A percentile compares a stretch with the other conserved stretches of the same genome.
Evolutionary conservation across 768 basidiomycete genomes (phyloP).

Genomic region (Russula dissimulans): DNA sequence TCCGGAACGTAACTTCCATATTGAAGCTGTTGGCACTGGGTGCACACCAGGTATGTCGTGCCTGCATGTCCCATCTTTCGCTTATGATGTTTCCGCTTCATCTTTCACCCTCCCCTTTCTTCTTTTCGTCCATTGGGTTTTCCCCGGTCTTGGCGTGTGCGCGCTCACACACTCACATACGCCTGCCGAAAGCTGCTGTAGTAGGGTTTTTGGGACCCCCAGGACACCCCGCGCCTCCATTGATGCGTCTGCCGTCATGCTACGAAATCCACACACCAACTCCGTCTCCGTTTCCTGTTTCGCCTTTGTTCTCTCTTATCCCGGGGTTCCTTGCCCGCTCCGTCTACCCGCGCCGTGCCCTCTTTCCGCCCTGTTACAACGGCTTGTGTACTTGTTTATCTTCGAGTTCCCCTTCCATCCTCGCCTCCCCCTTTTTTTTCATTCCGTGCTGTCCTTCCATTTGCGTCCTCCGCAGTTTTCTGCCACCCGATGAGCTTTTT

Average conservation of each 20-base stretch:
- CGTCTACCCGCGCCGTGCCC: not conserved
- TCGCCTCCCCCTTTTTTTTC: not conserved
- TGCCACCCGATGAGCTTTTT: not conserved
- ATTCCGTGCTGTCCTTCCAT: not conserved
- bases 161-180: not conserved
- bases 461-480: not conserved
- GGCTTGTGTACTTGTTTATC: not conserved
- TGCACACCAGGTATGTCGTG: slow-evolving; percentile 45
- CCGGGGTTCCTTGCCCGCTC: not conserved
- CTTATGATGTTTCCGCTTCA: slow-evolving; percentile 2
- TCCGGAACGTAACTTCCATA: slow-evolving; percentile 40
- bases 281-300: slow-evolving; percentile 5
- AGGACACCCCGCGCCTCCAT: not conserved
- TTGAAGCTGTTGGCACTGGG: slow-evolving; percentile 57
- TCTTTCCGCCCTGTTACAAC: not conserved
- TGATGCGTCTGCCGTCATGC: slow-evolving; percentile 6
- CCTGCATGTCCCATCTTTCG: slow-evolving; percentile 14
- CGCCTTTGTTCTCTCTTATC: not conserved
- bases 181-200: not conserved
- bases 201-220: slow-evolving; percentile 1
- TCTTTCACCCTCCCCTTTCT: not conserved
- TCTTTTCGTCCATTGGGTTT: not conserved
- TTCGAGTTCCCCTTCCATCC: not conserved
- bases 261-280: not conserved
- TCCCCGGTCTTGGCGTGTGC: too few relatives aligned